Percentiles rank a stretch among this genome's conserved stretches.
Evolutionary conservation across 2,329 filamentous ascomycete species (phyloP).

Genomic region (Macroventuria anomochaeta): DNA sequence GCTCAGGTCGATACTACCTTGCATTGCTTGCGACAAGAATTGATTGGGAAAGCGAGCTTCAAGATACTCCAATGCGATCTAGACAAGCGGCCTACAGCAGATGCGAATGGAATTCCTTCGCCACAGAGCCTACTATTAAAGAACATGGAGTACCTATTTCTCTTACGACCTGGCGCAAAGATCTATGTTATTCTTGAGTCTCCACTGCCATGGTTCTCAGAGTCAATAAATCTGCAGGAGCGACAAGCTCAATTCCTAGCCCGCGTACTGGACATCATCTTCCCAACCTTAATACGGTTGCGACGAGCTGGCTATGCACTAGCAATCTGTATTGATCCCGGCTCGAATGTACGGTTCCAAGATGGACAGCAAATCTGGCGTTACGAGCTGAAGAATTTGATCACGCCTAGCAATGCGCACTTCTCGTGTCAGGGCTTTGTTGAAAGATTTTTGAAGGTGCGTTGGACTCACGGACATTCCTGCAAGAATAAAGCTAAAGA

Average conservation of each 20-base stretch:
- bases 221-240: conserved; percentile 8
- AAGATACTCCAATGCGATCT: conserved; percentile 13
- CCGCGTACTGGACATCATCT: conserved; percentile 10
- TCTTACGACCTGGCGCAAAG: conserved; percentile 6
- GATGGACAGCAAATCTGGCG: conserved; percentile 17
- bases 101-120: conserved; percentile 11
- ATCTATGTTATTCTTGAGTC: conserved; percentile 10
- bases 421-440: conserved; percentile 10
- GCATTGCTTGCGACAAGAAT: conserved; percentile 6
- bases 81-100: conserved; percentile 12
- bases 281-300: conserved; percentile 3
- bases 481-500: neutral
- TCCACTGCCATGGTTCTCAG: conserved; percentile 9
- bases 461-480: neutral
- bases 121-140: conserved; percentile 10
- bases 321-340: conserved; percentile 9
- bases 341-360: conserved; percentile 9
- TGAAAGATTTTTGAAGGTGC: conserved; percentile 10
- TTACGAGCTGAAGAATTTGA: conserved; percentile 14
- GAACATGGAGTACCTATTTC: conserved; percentile 15
- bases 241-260: conserved; percentile 11
- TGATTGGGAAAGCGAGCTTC: conserved; percentile 12
- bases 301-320: conserved; percentile 1
- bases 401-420: conserved; percentile 13
- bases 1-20: conserved; percentile 12